Evolutionary conservation across 169 alveolate species (phyloP), one percentile per base, ranked within the genome.

Genomic region (Eimeria mitis): DNA sequence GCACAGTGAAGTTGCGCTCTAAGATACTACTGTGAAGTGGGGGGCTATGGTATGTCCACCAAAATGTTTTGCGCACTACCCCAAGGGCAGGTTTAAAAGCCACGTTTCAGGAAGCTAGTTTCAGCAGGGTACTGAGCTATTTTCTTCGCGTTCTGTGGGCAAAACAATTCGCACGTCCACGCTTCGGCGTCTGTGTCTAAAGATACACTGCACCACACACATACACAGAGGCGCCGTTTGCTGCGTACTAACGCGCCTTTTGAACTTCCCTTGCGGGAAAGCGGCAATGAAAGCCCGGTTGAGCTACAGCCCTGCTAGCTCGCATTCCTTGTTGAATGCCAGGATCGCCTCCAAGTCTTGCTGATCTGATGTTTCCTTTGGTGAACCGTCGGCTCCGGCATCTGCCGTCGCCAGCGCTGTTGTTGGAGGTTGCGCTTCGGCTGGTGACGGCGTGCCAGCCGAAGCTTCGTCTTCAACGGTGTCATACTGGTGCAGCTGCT

Each of bases 401-500:
- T 89, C 88, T 28, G 81, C 68, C 47, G 54, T 83, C 47, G 54
- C 85, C 37, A 47, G 31, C 42, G 73, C 85, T 25, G 76, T 19
- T 5, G 71, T 16, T 52, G 95, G 75, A 56, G 47, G 14, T n/a
- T 89, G 95, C 23, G 85, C 95, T 71, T 89, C 95, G 88, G 73
- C 71, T 44, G 61, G 61, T 34, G 95, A 31, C 42, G 87, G 88
- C 54, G 71, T 47, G 87, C 73, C 68, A 40, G 85, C 21, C 44
- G 94, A n/a, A n/a, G 94, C 21, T 34, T 63, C 94, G 75, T 63
- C 94, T 70, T 42, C 70, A 28, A 61, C 83, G 11, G 52, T 49
- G 89, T 95, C 97, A 61, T 96, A 97, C 81, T 95, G 89, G 81
- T 97, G 98, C 42, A 97, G 78, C 84, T 95, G 96, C 42, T 95